Base-by-base conservation (phyloP, 768 basidiomycete genomes). In the Mycena pura region DNA sequence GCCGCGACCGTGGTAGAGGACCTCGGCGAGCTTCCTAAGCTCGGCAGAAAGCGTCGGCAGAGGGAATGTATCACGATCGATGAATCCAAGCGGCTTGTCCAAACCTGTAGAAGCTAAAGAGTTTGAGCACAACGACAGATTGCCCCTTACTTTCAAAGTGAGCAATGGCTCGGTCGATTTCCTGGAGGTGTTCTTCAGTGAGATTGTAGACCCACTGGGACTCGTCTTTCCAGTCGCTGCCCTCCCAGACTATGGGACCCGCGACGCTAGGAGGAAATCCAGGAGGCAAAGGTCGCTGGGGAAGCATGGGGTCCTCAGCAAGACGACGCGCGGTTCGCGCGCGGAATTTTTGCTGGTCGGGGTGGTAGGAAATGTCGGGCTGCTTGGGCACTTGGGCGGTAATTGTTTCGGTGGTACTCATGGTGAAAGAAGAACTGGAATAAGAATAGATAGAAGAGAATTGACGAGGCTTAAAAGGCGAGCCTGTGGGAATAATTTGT, bases 211-310 rank as follows among this genome's bases (percentile, higher is more conserved):
- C 78, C 80, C 80, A 82, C 61, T 80, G 76, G 21, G 74, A 70
- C 58, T 81, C 79, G 48, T 66, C 68, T 40, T 66, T 74, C 76
- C 78, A 82, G 62, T 80, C 78, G 24, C 72, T 76, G 19, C 79
- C 80, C 48, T 80, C 75, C 80, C 80, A 82, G n/a, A 81, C 79
- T 34, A 77, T 76, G 3, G 79, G 80, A 0, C 77, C 76, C 21
- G 72, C 65, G 5, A 79, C 67, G 45, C 72, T 57, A 24, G 67
- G 59, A 8, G 80, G 79, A 57, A 77, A 82, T 15, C 74, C 75
- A 0, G 69, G 65, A 9, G 81, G 80, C 13, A 81, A 72, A 6
- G 77, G 65, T 17, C 66, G 64, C 21, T 72, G 69, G 9, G 73
- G 74, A 3, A 78, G 70, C 38, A 68, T 62, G 4, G 78, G 77